Evolutionary conservation across 495 filamentous ascomycete genomes (phyloP).

Genomic region (Lasiosphaeriaceae sp.): DNA sequence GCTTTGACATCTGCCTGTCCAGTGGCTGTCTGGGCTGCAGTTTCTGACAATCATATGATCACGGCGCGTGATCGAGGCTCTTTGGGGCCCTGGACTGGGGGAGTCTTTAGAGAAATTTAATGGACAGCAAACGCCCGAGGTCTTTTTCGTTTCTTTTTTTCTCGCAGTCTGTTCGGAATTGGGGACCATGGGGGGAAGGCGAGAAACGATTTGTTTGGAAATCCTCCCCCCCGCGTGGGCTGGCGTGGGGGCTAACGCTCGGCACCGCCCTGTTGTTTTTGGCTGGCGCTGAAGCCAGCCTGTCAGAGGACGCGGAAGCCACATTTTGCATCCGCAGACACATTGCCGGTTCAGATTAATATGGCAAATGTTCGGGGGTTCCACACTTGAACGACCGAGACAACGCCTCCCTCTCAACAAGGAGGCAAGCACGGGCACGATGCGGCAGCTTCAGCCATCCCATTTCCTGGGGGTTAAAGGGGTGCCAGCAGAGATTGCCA

Average conservation of each 20-base stretch:
- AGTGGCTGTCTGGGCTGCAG: constrained; percentile 11
- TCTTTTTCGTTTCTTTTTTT: too few species aligned
- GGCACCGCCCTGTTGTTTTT: not conserved
- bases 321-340: not conserved
- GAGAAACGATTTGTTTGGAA: not conserved
- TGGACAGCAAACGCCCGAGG: not conserved
- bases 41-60: constrained; percentile 19
- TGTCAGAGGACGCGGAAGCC: not conserved
- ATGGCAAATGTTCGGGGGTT: constrained; percentile 8
- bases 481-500: too few species aligned
- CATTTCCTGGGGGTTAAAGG: too few species aligned
- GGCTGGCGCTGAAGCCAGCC: not conserved
- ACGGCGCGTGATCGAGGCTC: not conserved
- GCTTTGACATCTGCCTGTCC: not conserved
- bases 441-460: too few species aligned
- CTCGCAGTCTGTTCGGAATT: not conserved
- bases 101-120: too few species aligned
- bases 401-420: not conserved
- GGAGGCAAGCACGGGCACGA: not conserved
- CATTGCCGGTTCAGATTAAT: constrained; percentile 1
- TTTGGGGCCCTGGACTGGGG: not conserved
- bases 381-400: not conserved
- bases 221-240: not conserved
- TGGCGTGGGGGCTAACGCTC: not conserved
- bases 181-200: not conserved